Percentiles rank a stretch among this genome's conserved stretches.
phyloP scores from a whole-genome alignment of 257 asterid species.

The Solanum dulcamara region DNA sequence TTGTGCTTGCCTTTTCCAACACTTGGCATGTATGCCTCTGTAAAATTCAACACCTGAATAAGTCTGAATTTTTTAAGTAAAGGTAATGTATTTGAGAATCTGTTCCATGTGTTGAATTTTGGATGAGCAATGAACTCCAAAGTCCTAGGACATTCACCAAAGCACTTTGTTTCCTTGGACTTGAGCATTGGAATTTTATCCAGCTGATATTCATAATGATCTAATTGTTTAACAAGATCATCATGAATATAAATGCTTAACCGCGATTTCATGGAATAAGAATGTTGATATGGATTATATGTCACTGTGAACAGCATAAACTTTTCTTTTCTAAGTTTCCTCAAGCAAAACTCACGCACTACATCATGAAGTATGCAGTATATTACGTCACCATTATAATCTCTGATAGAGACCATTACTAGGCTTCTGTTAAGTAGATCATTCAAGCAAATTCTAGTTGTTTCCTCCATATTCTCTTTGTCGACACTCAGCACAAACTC shows the following conservation, averaged over 20 bases:
- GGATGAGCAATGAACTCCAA: neutral
- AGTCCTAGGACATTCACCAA: neutral
- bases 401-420: neutral
- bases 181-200: neutral
- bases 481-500: neutral
- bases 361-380: neutral
- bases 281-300: neutral
- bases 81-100: neutral
- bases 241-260: neutral
- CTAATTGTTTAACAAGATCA: neutral
- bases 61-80: neutral
- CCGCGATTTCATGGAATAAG: neutral
- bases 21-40: neutral
- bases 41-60: neutral
- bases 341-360: neutral
- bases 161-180: neutral
- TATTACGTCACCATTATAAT: neutral
- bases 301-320: neutral
- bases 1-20: no score
- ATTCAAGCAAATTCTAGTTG: neutral
- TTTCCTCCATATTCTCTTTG: neutral
- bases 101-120: neutral
- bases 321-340: neutral
- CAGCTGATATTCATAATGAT: neutral
- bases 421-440: neutral